A percentile compares a stretch with the other conserved stretches of the same genome.
These are phyloP conservation scores for Globisporangium alternatum DNA, from an alignment of 352 stramenopile species.

Conservation along the genomic window DNA sequence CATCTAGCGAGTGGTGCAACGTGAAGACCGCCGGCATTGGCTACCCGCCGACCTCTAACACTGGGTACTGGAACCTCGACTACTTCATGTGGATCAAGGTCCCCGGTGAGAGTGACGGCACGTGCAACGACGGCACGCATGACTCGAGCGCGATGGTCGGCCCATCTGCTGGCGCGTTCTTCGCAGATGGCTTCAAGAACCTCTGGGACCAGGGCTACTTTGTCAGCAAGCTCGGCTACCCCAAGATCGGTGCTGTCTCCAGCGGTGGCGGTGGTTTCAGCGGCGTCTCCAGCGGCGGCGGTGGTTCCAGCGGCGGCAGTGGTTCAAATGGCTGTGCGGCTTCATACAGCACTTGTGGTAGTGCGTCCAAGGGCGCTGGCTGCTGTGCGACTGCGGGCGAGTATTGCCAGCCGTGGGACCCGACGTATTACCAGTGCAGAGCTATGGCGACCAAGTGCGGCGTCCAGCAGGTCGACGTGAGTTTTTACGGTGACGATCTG, in stretches of 20 bases:
- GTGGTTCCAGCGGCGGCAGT: too few species aligned
- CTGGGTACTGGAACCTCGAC: slow-evolving; percentile 45
- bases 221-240: slow-evolving; percentile 35
- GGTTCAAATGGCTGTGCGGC: neutral
- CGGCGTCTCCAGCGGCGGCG: too few species aligned
- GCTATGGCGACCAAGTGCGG: slow-evolving; percentile 2
- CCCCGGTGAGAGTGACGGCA: slow-evolving; percentile 62
- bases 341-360: neutral
- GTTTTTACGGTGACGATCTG: slow-evolving; percentile 11
- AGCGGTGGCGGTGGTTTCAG: too few species aligned
- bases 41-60: slow-evolving; percentile 40
- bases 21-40: slow-evolving; percentile 39
- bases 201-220: slow-evolving; percentile 72
- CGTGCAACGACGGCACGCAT: slow-evolving; percentile 28
- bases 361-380: neutral
- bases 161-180: slow-evolving; percentile 53
- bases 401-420: slow-evolving; percentile 13
- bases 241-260: slow-evolving; percentile 28
- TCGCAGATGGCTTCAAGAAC: slow-evolving; percentile 42
- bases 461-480: neutral
- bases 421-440: slow-evolving; percentile 11
- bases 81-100: slow-evolving; percentile 78
- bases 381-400: neutral
- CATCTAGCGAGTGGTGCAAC: slow-evolving; percentile 57
- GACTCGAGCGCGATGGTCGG: slow-evolving; percentile 48